A percentile compares a stretch with the other conserved stretches of the same genome.
Conservation (phyloP, 306 rosid species). For the Lotus japonicus region DNA sequence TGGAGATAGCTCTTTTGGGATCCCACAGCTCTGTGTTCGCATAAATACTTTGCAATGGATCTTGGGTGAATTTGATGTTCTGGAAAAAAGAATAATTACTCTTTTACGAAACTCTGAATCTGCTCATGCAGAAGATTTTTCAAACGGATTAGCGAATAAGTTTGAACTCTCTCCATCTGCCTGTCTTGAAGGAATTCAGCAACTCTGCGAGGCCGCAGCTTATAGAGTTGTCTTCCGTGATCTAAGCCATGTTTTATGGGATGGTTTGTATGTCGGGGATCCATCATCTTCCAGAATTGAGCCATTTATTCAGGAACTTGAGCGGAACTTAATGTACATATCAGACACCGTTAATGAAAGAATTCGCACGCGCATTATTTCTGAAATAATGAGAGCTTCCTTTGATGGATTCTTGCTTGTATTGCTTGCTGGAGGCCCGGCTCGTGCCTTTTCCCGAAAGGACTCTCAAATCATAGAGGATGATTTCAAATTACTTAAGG, state of each 20-base stretch:
- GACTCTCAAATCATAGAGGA: constrained; percentile 86
- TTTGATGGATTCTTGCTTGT: constrained; percentile 92
- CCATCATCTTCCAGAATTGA: constrained; percentile 78
- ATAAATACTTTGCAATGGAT: constrained; percentile 85
- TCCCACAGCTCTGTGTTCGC: constrained; percentile 73
- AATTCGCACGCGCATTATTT: constrained; percentile 69
- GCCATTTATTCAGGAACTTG: constrained; percentile 76
- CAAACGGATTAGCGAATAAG: constrained; percentile 70
- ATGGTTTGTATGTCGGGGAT: constrained; percentile 77
- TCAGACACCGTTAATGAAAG: constrained; percentile 75
- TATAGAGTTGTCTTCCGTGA: constrained; percentile 82
- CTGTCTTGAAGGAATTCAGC: constrained; percentile 92
- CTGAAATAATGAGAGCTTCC: constrained; percentile 95
- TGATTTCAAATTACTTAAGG: constrained; percentile 73
- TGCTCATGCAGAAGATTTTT: constrained; percentile 77
- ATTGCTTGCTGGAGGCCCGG: constrained; percentile 96
- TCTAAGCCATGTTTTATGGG: constrained; percentile 71
- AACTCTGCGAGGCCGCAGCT: constrained; percentile 80
- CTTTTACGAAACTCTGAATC: constrained; percentile 90
- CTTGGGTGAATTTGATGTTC: constrained; percentile 69
- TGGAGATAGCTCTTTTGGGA: constrained; percentile 72
- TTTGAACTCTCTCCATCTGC: constrained; percentile 81
- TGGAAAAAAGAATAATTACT: constrained; percentile 89
- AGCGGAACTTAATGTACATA: constrained; percentile 49
- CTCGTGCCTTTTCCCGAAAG: constrained; percentile 71